Evolutionary conservation across 345 rosid species (phyloP).

Genomic region (Populus pruinosa): DNA sequence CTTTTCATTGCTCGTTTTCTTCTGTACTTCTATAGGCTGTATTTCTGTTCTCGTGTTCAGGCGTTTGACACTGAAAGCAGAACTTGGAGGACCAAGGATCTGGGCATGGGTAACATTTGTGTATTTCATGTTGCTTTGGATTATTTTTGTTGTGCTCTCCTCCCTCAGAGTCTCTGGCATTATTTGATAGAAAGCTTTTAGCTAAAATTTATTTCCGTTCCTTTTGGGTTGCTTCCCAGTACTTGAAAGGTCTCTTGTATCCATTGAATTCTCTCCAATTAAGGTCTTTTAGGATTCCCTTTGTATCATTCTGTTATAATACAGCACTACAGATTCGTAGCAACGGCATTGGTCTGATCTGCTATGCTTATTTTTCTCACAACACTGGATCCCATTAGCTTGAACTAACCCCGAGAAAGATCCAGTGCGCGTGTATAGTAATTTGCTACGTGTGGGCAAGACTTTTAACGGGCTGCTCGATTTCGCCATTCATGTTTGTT

Average conservation of each 20-base stretch:
- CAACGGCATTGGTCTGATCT: neutral
- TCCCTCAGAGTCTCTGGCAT: slow-evolving; percentile 62
- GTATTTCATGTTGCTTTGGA: slow-evolving; percentile 73
- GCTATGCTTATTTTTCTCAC: neutral
- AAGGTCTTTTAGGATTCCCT: neutral
- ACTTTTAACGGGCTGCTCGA: neutral
- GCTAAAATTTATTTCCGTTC: neutral
- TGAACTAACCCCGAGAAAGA: neutral
- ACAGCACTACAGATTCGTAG: neutral
- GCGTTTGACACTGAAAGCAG: slow-evolving; percentile 70
- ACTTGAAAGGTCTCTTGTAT: neutral
- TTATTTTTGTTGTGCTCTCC: slow-evolving; percentile 69
- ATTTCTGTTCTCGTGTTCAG: slow-evolving; percentile 71
- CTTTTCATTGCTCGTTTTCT: slow-evolving; percentile 80
- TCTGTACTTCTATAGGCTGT: slow-evolving; percentile 70
- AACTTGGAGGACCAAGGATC: slow-evolving; percentile 79
- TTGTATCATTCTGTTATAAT: too few species aligned
- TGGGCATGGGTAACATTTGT: slow-evolving; percentile 83
- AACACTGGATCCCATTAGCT: neutral
- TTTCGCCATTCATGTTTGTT: neutral
- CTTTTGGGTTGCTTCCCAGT: neutral
- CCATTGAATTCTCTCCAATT: neutral
- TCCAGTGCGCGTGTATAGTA: neutral
- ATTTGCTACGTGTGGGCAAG: neutral
- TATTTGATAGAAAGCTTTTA: slow-evolving; percentile 34